Percentiles rank a stretch among this genome's conserved stretches.
Conservation (phyloP, 345 rosid species). For the Erodium maritimum region DNA sequence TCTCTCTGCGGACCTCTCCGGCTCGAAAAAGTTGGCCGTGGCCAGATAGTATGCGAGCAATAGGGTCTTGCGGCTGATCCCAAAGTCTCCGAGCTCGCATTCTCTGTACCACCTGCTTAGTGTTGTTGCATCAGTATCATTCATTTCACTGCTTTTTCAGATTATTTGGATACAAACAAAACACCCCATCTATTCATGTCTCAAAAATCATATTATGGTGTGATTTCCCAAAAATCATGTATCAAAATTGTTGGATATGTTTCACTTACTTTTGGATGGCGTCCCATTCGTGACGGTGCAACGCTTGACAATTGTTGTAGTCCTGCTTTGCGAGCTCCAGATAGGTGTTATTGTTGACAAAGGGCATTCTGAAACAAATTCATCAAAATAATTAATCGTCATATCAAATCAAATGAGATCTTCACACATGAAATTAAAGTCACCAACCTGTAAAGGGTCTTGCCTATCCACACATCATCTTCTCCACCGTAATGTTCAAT, state of each 20-base stretch:
- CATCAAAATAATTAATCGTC: too few species aligned
- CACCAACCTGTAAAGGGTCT: conserved; percentile 74
- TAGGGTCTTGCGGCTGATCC: conserved; percentile 32
- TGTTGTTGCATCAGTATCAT: background rate
- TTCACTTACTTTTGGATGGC: conserved; percentile 51
- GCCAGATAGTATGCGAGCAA: conserved; percentile 51
- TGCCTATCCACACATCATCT: conserved; percentile 94
- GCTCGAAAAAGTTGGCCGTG: conserved; percentile 62
- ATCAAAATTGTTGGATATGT: background rate
- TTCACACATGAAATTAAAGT: too few species aligned
- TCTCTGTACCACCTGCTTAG: conserved; percentile 58
- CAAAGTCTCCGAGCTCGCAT: conserved; percentile 30
- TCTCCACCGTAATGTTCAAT: conserved; percentile 90
- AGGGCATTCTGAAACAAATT: conserved; percentile 52
- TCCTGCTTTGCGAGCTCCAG: conserved; percentile 77
- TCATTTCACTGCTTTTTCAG: too few species aligned
- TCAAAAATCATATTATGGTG: too few species aligned
- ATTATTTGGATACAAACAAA: too few species aligned
- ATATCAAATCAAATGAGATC: too few species aligned
- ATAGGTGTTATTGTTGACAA: conserved; percentile 57
- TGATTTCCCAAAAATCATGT: too few species aligned
- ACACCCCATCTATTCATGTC: too few species aligned
- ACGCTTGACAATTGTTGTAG: conserved; percentile 72
- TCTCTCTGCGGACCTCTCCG: conserved; percentile 57
- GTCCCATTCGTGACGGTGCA: conserved; percentile 64